A percentile compares a stretch with the other conserved stretches of the same genome.
Evolutionary conservation across 345 rosid genomes (phyloP).

Genomic region (Eucalyptus paniculata): DNA sequence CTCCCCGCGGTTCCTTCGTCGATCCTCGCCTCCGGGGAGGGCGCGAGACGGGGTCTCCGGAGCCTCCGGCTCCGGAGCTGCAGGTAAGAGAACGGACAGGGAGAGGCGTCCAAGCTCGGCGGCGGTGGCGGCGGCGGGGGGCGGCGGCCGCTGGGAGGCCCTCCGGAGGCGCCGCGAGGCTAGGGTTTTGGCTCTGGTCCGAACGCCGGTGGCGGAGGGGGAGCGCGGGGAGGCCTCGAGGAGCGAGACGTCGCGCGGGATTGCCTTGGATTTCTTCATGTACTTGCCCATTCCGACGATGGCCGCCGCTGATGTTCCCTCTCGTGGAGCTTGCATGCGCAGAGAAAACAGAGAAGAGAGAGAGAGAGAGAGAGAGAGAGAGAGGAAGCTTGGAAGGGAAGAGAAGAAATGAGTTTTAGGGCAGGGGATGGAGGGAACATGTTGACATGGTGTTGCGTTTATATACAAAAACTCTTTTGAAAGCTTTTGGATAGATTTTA

Average conservation of each 20-base stretch:
- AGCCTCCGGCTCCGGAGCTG: slow-evolving; percentile 96
- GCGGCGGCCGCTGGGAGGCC: neutral
- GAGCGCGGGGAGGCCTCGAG: slow-evolving; percentile 35
- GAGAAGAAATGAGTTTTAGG: neutral
- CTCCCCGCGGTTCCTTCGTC: neutral
- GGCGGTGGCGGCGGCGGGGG: neutral
- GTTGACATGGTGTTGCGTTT: neutral
- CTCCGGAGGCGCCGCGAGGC: slow-evolving; percentile 43
- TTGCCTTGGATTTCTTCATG: slow-evolving; percentile 54
- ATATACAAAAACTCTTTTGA: neutral
- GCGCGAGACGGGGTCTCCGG: slow-evolving; percentile 14
- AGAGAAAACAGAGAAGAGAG: neutral
- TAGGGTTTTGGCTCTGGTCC: slow-evolving; percentile 72
- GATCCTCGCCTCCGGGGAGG: neutral
- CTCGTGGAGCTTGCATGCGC: neutral
- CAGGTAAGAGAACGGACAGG: slow-evolving; percentile 31
- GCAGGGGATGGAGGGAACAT: neutral
- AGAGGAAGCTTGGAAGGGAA: neutral
- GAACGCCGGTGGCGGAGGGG: slow-evolving; percentile 40
- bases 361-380: neutral
- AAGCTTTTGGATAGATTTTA: neutral
- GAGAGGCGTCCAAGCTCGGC: neutral
- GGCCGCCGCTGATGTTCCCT: slow-evolving; percentile 5
- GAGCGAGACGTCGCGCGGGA: slow-evolving; percentile 42
- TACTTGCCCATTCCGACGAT: slow-evolving; percentile 72